Conservation (phyloP, 2,329 filamentous ascomycete species). For the Monosporascus sp. region DNA sequence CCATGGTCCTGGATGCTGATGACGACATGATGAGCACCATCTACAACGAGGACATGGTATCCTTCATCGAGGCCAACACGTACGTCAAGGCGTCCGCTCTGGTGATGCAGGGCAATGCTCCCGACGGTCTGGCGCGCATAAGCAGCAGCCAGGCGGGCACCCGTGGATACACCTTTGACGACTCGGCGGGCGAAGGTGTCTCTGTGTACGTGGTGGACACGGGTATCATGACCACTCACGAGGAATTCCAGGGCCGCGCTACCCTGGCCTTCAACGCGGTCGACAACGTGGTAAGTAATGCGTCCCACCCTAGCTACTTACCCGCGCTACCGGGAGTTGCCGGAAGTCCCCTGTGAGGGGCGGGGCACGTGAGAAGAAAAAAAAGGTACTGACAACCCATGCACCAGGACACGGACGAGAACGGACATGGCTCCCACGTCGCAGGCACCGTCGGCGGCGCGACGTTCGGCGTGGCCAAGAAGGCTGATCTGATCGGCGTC, state of each 20-base stretch:
- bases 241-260: slow-evolving; percentile 53
- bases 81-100: slow-evolving; percentile 38
- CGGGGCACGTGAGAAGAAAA: not conserved
- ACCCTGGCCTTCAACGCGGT: slow-evolving; percentile 49
- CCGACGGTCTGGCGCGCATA: slow-evolving; percentile 48
- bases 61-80: slow-evolving; percentile 51
- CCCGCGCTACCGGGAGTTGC: too few relatives aligned
- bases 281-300: slow-evolving; percentile 22
- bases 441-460: slow-evolving; percentile 56
- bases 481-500: slow-evolving; percentile 49
- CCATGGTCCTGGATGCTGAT: slow-evolving; percentile 48
- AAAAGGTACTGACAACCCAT: slow-evolving; percentile 10
- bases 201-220: slow-evolving; percentile 63
- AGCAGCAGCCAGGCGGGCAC: slow-evolving; percentile 37
- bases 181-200: slow-evolving; percentile 47
- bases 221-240: slow-evolving; percentile 53
- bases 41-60: slow-evolving; percentile 42
- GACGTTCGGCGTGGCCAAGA: slow-evolving; percentile 60
- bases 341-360: too few relatives aligned
- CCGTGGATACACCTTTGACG: slow-evolving; percentile 46
- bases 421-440: slow-evolving; percentile 62
- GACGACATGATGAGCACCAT: slow-evolving; percentile 46
- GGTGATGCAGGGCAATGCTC: slow-evolving; percentile 48
- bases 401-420: slow-evolving; percentile 45
- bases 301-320: too few relatives aligned